These are phyloP conservation scores for Apostasia shenzhenica DNA, from an alignment of 106 monocot species.

Conservation along the genomic window DNA sequence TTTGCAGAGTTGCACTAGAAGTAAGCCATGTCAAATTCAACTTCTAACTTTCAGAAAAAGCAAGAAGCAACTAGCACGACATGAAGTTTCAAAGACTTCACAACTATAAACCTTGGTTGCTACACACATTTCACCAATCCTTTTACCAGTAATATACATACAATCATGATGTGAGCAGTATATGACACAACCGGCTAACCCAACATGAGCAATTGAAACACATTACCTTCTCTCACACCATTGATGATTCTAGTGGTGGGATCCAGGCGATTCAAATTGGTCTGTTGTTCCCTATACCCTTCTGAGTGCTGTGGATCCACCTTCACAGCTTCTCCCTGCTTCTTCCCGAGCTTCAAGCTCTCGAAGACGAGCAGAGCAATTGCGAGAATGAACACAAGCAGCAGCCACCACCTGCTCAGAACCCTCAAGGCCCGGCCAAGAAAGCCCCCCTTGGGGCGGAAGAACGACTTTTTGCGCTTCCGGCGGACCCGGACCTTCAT, in stretches of 20 bases:
- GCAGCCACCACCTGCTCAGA: conserved; percentile 54
- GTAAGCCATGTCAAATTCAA: too few relatives aligned
- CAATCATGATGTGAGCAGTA: too few relatives aligned
- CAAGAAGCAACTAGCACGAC: too few relatives aligned
- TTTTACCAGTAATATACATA: too few relatives aligned
- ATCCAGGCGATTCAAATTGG: conserved; percentile 59
- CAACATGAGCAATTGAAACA: not conserved
- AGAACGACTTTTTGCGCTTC: conserved; percentile 28
- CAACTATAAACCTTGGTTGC: too few relatives aligned
- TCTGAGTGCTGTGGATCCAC: not conserved
- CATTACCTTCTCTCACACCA: conserved; percentile 60
- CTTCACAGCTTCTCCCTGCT: not conserved
- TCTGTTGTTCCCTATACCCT: not conserved
- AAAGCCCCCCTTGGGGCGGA: not conserved
- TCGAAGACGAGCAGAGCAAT: conserved; percentile 44
- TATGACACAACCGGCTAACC: too few relatives aligned
- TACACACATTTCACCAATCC: too few relatives aligned
- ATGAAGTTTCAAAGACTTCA: too few relatives aligned
- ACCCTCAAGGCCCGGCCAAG: conserved; percentile 18
- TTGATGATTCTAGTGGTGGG: conserved; percentile 39
- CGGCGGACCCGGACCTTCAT: conserved; percentile 33
- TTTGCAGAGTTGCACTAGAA: too few relatives aligned
- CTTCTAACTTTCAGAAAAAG: too few relatives aligned
- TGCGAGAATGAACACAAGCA: conserved; percentile 48
- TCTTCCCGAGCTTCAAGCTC: conserved; percentile 20